Percentiles rank a stretch among this genome's conserved stretches.
Evolutionary conservation across 83 land plant species (phyloP).

Genomic region (Thuja plicata): DNA sequence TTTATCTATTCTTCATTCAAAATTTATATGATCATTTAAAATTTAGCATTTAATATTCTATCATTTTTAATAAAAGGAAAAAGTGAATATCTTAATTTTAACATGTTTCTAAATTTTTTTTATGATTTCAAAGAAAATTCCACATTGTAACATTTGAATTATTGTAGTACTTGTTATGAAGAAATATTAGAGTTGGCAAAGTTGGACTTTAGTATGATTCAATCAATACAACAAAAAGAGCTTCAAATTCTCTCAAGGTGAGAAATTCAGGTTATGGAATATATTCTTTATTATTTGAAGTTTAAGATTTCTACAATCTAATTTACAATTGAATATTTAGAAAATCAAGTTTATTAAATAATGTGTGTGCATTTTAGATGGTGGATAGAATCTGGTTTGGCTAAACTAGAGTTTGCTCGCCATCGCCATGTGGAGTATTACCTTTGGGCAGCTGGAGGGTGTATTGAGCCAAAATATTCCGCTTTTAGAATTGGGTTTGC

Average conservation of each 20-base stretch:
- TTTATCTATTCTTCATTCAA: no score
- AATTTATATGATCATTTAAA: no score
- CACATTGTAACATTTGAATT: background rate
- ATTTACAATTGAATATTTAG: no score
- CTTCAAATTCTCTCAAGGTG: conserved; percentile 26
- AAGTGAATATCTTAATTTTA: no score
- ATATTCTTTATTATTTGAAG: no score
- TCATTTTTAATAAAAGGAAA: no score
- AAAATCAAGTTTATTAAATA: no score
- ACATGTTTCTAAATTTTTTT: no score
- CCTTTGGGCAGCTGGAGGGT: conserved; percentile 15
- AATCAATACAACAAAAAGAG: conserved; percentile 25
- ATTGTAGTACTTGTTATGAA: background rate
- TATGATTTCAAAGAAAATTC: no score
- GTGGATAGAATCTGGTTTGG: conserved; percentile 27
- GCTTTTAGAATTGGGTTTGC: conserved; percentile 7
- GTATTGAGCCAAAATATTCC: conserved; percentile 21
- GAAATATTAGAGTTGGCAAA: conserved; percentile 32
- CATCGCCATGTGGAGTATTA: conserved; percentile 33
- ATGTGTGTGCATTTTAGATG: conserved; percentile 18
- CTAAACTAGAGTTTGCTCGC: conserved; percentile 31
- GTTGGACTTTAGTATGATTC: background rate
- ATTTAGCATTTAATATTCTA: no score
- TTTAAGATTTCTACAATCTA: no score
- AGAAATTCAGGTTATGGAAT: no score